These are phyloP conservation scores for Trichosporon inkin DNA, from an alignment of 1,284 basidiomycete species.

Conservation along the genomic window DNA sequence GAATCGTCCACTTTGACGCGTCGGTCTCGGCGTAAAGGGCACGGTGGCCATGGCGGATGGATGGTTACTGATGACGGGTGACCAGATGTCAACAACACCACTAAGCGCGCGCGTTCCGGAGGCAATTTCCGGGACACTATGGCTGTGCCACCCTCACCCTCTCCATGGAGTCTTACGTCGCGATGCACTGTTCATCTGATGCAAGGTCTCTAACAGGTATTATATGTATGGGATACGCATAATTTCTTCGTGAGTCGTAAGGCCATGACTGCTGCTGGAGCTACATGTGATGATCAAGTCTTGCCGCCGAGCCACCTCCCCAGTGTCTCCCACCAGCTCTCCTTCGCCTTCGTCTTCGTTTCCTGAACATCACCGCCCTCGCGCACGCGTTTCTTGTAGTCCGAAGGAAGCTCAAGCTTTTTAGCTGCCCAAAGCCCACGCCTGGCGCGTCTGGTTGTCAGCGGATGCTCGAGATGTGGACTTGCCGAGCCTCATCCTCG, in stretches of 20 bases:
- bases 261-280: not conserved
- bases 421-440: constrained; percentile 67
- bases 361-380: constrained; percentile 26
- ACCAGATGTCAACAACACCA: constrained; percentile 4
- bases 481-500: constrained; percentile 66
- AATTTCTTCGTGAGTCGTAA: not conserved
- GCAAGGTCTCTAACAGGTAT: not conserved
- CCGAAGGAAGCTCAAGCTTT: constrained; percentile 63
- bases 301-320: constrained; percentile 21
- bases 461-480: constrained; percentile 8
- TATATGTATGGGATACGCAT: not conserved
- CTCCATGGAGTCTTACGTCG: not conserved
- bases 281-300: constrained; percentile 16
- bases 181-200: not conserved
- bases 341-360: not conserved
- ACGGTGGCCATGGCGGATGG: constrained; percentile 6
- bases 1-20: constrained; percentile 3
- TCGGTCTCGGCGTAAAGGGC: constrained; percentile 5
- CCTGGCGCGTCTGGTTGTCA: constrained; percentile 52
- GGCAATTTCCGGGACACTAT: constrained; percentile 1
- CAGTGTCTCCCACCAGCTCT: constrained; percentile 16
- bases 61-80: not conserved
- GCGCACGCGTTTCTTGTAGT: constrained; percentile 66
- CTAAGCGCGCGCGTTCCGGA: not conserved
- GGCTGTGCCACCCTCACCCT: not conserved